Base-by-base conservation (phyloP, 345 rosid species). In the Psidium guajava region DNA sequence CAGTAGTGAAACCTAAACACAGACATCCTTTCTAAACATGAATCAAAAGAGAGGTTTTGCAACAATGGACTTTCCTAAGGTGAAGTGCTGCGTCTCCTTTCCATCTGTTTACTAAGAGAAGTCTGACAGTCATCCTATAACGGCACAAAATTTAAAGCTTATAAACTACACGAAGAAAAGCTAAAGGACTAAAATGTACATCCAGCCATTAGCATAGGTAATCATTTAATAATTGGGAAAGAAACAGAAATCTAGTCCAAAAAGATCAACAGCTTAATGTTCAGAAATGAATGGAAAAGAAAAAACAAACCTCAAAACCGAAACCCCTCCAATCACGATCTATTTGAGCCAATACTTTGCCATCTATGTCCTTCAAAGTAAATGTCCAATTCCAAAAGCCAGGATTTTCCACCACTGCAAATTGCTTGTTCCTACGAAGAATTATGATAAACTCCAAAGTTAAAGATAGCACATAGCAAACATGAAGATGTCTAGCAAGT, bases 361-460 rank as follows among this genome's bases (percentile, higher is more conserved):
- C 98, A 85, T 94, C 89, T 85, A 91, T 92, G 91, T 89, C 99
- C 92, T 94, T 95, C 90, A 97, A 90, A 82, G 98, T 95, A 84
- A 97, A 97, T 53, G 99, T 97, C 99, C 99, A 97, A 89, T 96
- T 91, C 98, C 99, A 97, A 42, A 97, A 92, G 85, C 99, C 98
- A 44, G 99, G 98, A 89, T 97, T 97, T 85, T 94, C 96, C 83
- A 96, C 98, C 84, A 94, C 93, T 16, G 98, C 99, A 90, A 96
- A 97, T 88, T 97, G 98, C 87, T 93, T 89, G 86, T 93, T 92
- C 91, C 98, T 95, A 90, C 28, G 90, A 82, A 85, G 25, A 87
- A 84, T 84, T 85, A 15, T 75, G 40, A 85, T 51, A 85, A 80
- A 81, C 83, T 85, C 82, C 24, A 73, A 53, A 52, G n/a, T 50